Evolutionary conservation across 2,329 filamentous ascomycete species (phyloP).

Genomic region (Colletotrichum lindemuthianum): DNA sequence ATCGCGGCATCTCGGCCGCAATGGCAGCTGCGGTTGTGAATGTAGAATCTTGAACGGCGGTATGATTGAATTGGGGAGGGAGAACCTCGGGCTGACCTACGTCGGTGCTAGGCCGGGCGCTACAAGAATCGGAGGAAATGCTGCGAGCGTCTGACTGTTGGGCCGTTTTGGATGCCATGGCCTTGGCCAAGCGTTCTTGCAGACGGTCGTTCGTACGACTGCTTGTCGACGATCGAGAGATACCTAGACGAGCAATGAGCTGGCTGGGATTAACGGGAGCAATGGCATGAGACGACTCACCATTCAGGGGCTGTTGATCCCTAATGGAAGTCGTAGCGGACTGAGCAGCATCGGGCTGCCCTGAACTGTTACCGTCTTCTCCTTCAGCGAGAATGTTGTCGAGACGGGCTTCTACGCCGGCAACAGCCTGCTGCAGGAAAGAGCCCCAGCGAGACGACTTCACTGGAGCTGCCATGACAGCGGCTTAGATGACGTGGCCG

Average conservation of each 20-base stretch:
- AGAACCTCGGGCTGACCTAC: not conserved
- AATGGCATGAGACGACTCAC: conserved; percentile 1
- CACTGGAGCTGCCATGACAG: conserved; percentile 58
- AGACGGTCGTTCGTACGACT: conserved; percentile 79
- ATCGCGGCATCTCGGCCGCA: not conserved
- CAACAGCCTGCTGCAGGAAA: conserved; percentile 89
- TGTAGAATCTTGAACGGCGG: not conserved
- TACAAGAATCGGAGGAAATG: conserved; percentile 13
- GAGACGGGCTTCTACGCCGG: conserved; percentile 90
- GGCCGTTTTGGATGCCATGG: conserved; percentile 76
- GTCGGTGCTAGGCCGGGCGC: conserved; percentile 15
- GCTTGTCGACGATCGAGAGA: conserved; percentile 72
- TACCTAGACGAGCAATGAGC: conserved; percentile 42
- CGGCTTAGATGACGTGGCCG: not conserved
- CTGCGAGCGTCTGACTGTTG: conserved; percentile 22
- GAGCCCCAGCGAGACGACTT: conserved; percentile 77
- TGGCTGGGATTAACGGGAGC: conserved; percentile 19
- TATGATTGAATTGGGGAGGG: not conserved
- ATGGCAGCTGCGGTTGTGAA: not conserved
- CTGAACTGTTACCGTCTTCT: conserved; percentile 47
- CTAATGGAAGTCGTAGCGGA: conserved; percentile 6
- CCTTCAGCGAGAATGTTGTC: conserved; percentile 92
- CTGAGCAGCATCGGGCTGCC: conserved; percentile 1
- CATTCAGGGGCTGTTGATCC: conserved; percentile 7
- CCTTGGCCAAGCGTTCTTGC: conserved; percentile 89